phyloP scores from a whole-genome alignment of 1,284 basidiomycete genomes.

The Exsudoporus floridanus region DNA sequence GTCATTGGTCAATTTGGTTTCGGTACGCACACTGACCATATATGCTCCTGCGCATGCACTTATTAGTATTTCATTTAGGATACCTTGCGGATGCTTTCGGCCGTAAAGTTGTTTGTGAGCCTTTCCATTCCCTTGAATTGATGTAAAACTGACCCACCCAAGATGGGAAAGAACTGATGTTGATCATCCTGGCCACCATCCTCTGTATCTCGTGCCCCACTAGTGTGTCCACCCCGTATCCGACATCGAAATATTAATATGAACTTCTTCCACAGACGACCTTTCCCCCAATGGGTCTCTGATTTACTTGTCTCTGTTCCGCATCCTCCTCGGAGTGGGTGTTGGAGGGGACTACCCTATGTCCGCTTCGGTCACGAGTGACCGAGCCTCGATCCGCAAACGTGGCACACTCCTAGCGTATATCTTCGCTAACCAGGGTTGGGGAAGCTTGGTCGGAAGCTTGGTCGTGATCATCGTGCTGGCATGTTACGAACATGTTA shows the following conservation, averaged over 20 bases:
- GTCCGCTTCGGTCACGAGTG: constrained; percentile 69
- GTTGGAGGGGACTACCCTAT: constrained; percentile 86
- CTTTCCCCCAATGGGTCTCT: constrained; percentile 48
- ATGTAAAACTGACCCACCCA: constrained; percentile 14
- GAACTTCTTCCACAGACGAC: constrained; percentile 26
- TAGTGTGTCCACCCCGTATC: constrained; percentile 27
- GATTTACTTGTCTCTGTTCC: constrained; percentile 63
- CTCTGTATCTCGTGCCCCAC: constrained; percentile 53
- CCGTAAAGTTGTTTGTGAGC: constrained; percentile 63
- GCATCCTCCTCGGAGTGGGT: constrained; percentile 72
- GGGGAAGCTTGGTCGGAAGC: constrained; percentile 68
- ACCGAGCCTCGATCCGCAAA: constrained; percentile 66
- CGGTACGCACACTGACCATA: constrained; percentile 35
- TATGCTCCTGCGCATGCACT: constrained; percentile 16
- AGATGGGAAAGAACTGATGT: constrained; percentile 79
- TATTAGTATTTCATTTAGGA: constrained; percentile 20
- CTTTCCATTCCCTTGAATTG: not conserved
- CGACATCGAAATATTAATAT: not conserved
- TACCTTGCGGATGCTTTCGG: constrained; percentile 68
- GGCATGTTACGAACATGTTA: constrained; percentile 63
- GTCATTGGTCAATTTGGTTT: constrained; percentile 76
- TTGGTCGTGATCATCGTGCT: constrained; percentile 71
- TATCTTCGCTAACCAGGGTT: constrained; percentile 76
- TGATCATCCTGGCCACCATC: constrained; percentile 73
- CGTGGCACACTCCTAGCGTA: constrained; percentile 74